These are phyloP conservation scores for Chamaenerion angustifolium DNA, from an alignment of 345 rosid species.

Conservation along the genomic window DNA sequence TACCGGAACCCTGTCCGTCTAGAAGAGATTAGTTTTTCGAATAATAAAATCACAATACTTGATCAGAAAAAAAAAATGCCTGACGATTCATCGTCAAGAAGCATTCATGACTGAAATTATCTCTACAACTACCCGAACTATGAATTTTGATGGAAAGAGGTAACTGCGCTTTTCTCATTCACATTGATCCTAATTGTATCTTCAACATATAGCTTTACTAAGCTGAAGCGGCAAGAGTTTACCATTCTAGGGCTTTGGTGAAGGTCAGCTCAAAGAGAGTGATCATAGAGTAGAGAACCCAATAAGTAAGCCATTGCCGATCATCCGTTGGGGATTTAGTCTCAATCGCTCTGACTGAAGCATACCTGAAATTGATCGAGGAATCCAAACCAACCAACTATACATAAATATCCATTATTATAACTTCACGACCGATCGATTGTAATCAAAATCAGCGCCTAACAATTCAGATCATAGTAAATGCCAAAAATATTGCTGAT, in stretches of 20 bases:
- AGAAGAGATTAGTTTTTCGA: background rate
- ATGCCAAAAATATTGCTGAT: background rate
- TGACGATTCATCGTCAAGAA: too few species aligned
- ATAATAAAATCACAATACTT: too few species aligned
- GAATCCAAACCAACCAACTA: background rate
- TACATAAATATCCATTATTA: background rate
- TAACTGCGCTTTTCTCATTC: too few species aligned
- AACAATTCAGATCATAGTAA: background rate
- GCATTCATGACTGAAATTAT: too few species aligned
- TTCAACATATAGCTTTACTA: too few species aligned
- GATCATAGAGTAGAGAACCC: constrained; percentile 85
- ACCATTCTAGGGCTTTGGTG: constrained; percentile 83
- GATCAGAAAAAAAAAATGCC: too few species aligned
- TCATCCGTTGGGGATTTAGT: constrained; percentile 73
- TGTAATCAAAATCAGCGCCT: background rate
- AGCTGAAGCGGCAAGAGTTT: constrained; percentile 2
- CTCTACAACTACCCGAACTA: too few species aligned
- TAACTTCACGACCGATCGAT: too few species aligned
- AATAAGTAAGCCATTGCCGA: constrained; percentile 89
- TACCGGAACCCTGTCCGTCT: constrained; percentile 58
- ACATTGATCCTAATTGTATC: too few species aligned
- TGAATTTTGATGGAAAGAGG: too few species aligned
- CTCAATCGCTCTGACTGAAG: constrained; percentile 79
- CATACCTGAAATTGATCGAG: constrained; percentile 35
- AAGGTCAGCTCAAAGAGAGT: constrained; percentile 90